Percentiles rank a stretch among this genome's conserved stretches.
Conservation (phyloP, 805 yeast genomes). For the Saturnispora gosingensis region DNA sequence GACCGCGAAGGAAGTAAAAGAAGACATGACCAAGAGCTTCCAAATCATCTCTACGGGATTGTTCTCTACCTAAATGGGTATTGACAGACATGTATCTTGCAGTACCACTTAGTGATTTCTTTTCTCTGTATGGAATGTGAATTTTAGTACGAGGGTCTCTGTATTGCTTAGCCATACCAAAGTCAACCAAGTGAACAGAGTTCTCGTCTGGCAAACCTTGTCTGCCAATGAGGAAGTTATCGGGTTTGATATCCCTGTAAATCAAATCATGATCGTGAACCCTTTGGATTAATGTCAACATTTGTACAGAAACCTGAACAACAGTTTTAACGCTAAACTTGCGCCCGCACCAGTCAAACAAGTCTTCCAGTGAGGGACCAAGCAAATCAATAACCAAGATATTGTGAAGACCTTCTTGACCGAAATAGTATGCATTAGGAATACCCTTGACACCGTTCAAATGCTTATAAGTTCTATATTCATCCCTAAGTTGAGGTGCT, state of each 20-base stretch:
- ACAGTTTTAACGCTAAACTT: conserved; percentile 81
- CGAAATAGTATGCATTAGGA: conserved; percentile 96
- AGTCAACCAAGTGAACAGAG: conserved; percentile 82
- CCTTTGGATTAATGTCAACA: conserved; percentile 78
- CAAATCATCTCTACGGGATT: conserved; percentile 90
- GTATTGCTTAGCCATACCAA: conserved; percentile 98
- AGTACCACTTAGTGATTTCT: conserved; percentile 91
- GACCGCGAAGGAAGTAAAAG: conserved; percentile 88
- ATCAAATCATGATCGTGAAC: conserved; percentile 87
- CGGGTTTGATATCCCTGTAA: conserved; percentile 96
- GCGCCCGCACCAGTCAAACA: conserved; percentile 98
- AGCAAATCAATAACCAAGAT: conserved; percentile 87
- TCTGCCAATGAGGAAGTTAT: conserved; percentile 88
- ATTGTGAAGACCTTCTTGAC: conserved; percentile 96
- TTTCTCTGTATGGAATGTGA: conserved; percentile 95
- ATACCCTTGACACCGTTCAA: conserved; percentile 76
- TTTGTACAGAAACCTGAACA: conserved; percentile 88
- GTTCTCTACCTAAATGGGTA: conserved; percentile 96
- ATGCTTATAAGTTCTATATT: conserved; percentile 88
- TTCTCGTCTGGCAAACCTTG: conserved; percentile 80
- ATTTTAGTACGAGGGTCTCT: conserved; percentile 93
- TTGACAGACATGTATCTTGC: conserved; percentile 98
- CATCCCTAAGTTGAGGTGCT: conserved; percentile 95
- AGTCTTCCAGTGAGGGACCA: conserved; percentile 93
- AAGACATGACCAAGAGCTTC: conserved; percentile 96